Base-by-base conservation (phyloP, 1,284 basidiomycete genomes). In the Trametes hirsuta region DNA sequence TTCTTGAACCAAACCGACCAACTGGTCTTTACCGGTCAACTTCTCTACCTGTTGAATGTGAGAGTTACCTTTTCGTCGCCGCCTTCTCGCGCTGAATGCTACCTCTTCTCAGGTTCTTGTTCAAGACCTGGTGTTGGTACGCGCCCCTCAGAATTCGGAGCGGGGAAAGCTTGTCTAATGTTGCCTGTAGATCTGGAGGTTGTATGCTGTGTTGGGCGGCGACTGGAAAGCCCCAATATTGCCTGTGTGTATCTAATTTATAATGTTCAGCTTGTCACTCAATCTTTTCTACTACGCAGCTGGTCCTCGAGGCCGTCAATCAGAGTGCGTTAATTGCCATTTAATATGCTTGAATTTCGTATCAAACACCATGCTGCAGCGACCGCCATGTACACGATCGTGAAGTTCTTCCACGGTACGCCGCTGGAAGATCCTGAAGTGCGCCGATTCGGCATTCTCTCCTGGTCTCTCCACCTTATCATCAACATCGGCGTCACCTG, bases 401-500 rank as follows among this genome's bases (percentile, higher is more conserved):
- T 50, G 6, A 30, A 14, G 39, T 35, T 49, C 37, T 48, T 35
- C 30, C 51, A 44, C 12, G 51, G 51, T 12, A 47, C 57, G 2
- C 12, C 45, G n/a, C 44, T 53, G 39, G 50, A 58, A 41, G 57
- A 58, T 24, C 25, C 50, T 14, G 6, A 10, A 10, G 35, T 58
- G n/a, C 50, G 51, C 30, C 12, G 22, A 4, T 52, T 39, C 36
- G 57, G 57, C 15, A 51, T 58, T 40, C n/a, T 46, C n/a, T 36
- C 25, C 15, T 58, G 57, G 57, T 47, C 51, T 34, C 57, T 58
- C 21, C 48, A 53, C 45, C 50, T 58, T 34, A 53, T 48, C 51
- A 34, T 58, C 37, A 58, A 58, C 51, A 58, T 58, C 40, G 34
- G 34, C 15, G 51, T 53, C 9, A 58, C 57, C 21, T 21, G 22